Evolutionary conservation across 1,284 basidiomycete genomes (phyloP).

Genomic region (Leccinum ponderosum): DNA sequence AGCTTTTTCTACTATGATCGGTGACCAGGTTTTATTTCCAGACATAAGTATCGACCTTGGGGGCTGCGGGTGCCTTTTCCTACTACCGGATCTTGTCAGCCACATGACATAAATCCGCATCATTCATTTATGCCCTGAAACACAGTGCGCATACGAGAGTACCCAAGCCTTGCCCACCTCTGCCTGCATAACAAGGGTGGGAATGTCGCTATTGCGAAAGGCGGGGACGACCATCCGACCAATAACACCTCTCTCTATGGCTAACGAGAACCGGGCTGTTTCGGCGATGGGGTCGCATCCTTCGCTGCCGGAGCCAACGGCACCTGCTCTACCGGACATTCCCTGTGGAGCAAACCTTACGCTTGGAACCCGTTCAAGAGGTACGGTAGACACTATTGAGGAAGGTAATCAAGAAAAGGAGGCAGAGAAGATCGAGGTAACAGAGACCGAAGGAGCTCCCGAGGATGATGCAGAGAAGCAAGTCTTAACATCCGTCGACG

Average conservation of each 20-base stretch:
- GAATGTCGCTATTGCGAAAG: constrained; percentile 3
- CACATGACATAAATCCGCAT: constrained; percentile 16
- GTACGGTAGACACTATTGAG: constrained; percentile 4
- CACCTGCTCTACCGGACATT: constrained; percentile 15
- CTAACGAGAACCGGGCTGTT: background rate
- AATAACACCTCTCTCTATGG: constrained; percentile 2
- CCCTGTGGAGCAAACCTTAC: constrained; percentile 22
- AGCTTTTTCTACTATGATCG: background rate
- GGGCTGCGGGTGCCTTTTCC: constrained; percentile 8
- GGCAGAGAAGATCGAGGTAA: background rate
- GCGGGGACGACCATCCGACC: constrained; percentile 20
- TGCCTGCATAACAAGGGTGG: background rate
- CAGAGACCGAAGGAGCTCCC: background rate
- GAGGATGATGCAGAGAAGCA: constrained; percentile 3
- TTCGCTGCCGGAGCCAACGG: constrained; percentile 1
- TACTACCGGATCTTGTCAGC: constrained; percentile 1
- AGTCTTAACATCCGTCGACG: background rate
- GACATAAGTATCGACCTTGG: constrained; percentile 4
- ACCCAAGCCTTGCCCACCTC: constrained; percentile 1
- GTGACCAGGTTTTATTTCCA: background rate
- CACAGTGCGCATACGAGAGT: constrained; percentile 10
- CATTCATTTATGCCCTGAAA: constrained; percentile 8
- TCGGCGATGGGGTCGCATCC: constrained; percentile 3
- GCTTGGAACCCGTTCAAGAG: constrained; percentile 12
- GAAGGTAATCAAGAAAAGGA: constrained; percentile 13